Percentiles rank a stretch among this genome's conserved stretches.
phyloP scores from a whole-genome alignment of 108 stramenopile genomes.

The Cylindrotheca closterium region DNA sequence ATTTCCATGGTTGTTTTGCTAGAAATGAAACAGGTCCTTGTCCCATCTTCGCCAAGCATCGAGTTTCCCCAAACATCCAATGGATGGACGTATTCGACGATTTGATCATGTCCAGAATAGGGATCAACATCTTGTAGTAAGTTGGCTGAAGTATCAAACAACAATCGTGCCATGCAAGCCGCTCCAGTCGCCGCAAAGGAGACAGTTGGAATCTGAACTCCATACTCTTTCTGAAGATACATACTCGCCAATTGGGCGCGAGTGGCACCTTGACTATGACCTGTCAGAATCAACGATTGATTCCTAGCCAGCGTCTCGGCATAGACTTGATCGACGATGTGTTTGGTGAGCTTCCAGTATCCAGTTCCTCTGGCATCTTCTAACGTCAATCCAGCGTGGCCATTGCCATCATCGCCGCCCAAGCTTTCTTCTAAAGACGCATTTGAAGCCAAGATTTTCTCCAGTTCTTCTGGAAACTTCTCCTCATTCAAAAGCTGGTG shows the following conservation, averaged over 20 bases:
- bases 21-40: no score
- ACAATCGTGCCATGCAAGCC: conserved; percentile 5
- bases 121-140: conserved; percentile 6
- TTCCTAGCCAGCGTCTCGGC: neutral
- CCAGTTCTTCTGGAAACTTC: neutral
- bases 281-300: conserved; percentile 6
- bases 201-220: neutral
- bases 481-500: neutral
- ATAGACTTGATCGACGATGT: conserved; percentile 4
- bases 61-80: conserved; percentile 21
- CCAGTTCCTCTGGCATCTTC: conserved; percentile 6
- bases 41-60: conserved; percentile 8
- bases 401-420: neutral
- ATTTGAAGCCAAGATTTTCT: neutral
- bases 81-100: conserved; percentile 12
- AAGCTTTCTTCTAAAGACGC: neutral
- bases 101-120: conserved; percentile 4
- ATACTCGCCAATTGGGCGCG: conserved; percentile 11
- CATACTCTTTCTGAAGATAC: conserved; percentile 1
- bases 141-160: conserved; percentile 11
- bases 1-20: no score
- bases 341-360: conserved; percentile 14
- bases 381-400: neutral
- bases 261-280: conserved; percentile 14
- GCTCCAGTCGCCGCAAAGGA: conserved; percentile 11